Evolutionary conservation across 2,329 filamentous ascomycete species (phyloP), one percentile per base, ranked within the genome.

Genomic region (Clonostachys byssicola): DNA sequence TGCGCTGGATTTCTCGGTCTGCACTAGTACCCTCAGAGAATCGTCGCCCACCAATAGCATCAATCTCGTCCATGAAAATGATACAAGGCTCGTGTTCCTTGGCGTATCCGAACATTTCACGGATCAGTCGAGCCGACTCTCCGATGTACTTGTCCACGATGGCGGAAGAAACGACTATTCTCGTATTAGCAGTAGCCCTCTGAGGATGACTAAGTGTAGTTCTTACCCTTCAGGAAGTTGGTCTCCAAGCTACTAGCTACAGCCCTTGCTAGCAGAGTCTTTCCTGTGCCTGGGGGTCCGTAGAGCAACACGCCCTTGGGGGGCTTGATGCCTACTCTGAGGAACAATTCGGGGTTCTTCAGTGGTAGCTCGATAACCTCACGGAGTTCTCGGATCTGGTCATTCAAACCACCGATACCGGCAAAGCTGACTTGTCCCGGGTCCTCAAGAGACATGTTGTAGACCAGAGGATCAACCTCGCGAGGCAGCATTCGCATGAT

Each of bases 51-150:
- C 94, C 94, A 62, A 99, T 99, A 62, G 94, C 94, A 64, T 99
- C 94, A 64, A 99, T 99, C 73, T 99, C 94, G 77, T 99, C 95
- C 94, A 99, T 99, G 81, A 99, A 99, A 72, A 99, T 99, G 69
- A 99, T 99, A 69, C 94, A 99, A 38, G 94, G 94, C 70, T 99
- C 94, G 68, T 99, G 94, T 68, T 99, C 95, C 72, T 96, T 97
- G 60, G 95, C 94, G 63, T 99, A 99, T 49, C 94, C 95, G 63
- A 99, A 99, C 95, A 99, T 99, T 70, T 99, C 94, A 67, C 94
- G 86, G 62, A 99, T 99, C 55, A 99, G 77, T 56, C 95, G 87
- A 36, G 94, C 94, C 12, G 94, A 99, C 73, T 99, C 94, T 68
- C 94, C 94, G 54, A 99, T 99, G 65, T 99, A 99, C 71, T 99